Base-by-base conservation (phyloP, 768 basidiomycete species). In the Termitomyces sp. region DNA sequence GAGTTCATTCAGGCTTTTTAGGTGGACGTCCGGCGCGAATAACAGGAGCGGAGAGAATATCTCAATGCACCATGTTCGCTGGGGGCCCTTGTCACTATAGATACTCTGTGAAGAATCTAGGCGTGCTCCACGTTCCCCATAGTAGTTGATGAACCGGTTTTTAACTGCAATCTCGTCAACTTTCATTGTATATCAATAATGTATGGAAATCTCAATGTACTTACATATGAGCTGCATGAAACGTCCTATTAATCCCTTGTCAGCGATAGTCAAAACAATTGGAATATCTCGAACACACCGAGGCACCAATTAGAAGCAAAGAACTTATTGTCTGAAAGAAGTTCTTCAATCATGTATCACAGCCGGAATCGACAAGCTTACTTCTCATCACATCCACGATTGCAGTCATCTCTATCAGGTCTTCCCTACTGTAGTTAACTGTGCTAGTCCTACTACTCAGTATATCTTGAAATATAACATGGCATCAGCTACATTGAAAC, bases 51-150 rank as follows among this genome's bases (percentile, higher is more conserved):
- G 76, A 1, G 79, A 78, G 8, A 77, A 47, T 0, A 72, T 60
- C 76, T 11, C 84, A 71, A 61, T 83, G 81, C 0, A 75, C 77
- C 4, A 85, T 77, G 49, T 83, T 82, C 14, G n/a, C 4, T 5
- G 38, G 8, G n/a, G 56, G 3, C 15, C 5, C 32, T 47, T 17
- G 7, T 36, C n/a, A 10, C 9, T 11, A 17, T 57, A 34, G 37
- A 57, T 25, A 15, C 77, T 43, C 61, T 74, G 72, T 50, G 73
- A 65, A 8, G 72, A 69, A 31, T 72, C 68, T 2, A 82, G 70
- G 7, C 82, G 79, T 6, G 78, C 79, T 40, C 74, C 74, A 2
- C 73, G 68, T 61, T 81, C 75, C 8, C 81, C 82, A 17, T 80
- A 62, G 48, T 75, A 79, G 54, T 83, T 76, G 17, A 76, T 49